Evolutionary conservation across 148 eudicot genomes (phyloP), one percentile per base, ranked within the genome.

Genomic region (Nyssa sinensis): DNA sequence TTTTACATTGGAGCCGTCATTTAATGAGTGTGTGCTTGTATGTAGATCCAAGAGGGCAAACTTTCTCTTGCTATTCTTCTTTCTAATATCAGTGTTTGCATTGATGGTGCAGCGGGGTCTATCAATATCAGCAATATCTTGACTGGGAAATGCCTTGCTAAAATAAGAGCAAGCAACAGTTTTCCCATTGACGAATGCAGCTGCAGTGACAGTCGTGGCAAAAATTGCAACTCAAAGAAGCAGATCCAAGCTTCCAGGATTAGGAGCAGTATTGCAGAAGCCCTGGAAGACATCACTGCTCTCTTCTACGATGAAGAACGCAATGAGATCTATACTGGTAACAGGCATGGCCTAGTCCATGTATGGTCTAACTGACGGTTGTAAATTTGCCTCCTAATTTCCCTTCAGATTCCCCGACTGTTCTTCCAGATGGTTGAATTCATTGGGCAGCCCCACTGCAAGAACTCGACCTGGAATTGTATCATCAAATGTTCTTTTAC

Each of bases 281-380:
- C 98, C 67, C 79, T 94, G 63, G 97, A 94, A 76, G 97, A 94
- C 70, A 94, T 92, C 44, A 94, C 97, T 4, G 98, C 98, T 49
- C 94, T 94, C 28, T 94, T 90, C 66, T 94, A 92, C 16, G 96
- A 94, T 44, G 98, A 94, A 88, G 98, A 92, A 60, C 93, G 98
- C n/a, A 92, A 92, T 39, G 97, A 94, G 81, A 94, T 94, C 57
- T 94, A 94, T 69, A 94, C 97, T 16, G 98, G 98, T 23, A 92
- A 94, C 73, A 81, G 90, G 71, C 91, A 83, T 12, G 98, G 98
- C 24, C 84, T 94, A n/a, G 88, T 94, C 74, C 98, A 94, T 69
- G 98, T 92, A 31, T 94, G 98, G 98, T 94, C 98, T 77, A 94
- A 90, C 85, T 92, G 81, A 89, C 79, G 73, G 72, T 61, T 67